Evolutionary conservation across 1,284 basidiomycete genomes (phyloP), one percentile per base, ranked within the genome.

Genomic region (Golubevia sp.): DNA sequence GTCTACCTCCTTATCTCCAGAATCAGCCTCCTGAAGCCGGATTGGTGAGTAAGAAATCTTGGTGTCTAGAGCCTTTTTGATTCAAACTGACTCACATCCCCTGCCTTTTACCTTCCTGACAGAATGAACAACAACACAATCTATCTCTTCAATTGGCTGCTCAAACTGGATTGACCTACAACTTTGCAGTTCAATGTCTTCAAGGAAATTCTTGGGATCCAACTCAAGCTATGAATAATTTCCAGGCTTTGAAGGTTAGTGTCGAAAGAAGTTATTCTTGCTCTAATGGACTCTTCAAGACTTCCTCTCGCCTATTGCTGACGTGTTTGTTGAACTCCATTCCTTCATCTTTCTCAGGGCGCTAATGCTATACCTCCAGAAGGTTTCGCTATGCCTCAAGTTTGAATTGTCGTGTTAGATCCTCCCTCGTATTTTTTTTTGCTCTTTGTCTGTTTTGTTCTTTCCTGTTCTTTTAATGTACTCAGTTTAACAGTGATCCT

Each of bases 141-240:
- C 64, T 84, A 44, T 67, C 84, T 8, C 64, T 84, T 21, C 76
- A 84, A 59, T 70, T 85, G 8, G 76, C 77, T 21, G 57, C 71
- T 2, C 66, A 81, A 57, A 84, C 84, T 11, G 73, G 74, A 18
- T 73, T 85, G 15, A 82, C 70, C 30, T 84, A 84, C 55, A 70
- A 74, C 2, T 84, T 83, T 44, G 80, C 84, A 21, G 77, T 84
- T 54, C 70, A 84, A 64, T 85, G 84, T 56, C 67, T 85, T 18
- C 66, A 67, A n/a, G 79, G 84, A 61, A 85, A 84, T 62, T 70
- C 61, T 1, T 85, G 84, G 84, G 75, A 84, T 55, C 74, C 75
- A 30, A 63, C 68, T 27, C 60, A 70, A 21, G 84, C 84, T 1
- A 56, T 82, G 49, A 61, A 70, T 49, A 79, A 77, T 63, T 85